phyloP scores from a whole-genome alignment of 441 rosid genomes.

The Kokia cookei region DNA sequence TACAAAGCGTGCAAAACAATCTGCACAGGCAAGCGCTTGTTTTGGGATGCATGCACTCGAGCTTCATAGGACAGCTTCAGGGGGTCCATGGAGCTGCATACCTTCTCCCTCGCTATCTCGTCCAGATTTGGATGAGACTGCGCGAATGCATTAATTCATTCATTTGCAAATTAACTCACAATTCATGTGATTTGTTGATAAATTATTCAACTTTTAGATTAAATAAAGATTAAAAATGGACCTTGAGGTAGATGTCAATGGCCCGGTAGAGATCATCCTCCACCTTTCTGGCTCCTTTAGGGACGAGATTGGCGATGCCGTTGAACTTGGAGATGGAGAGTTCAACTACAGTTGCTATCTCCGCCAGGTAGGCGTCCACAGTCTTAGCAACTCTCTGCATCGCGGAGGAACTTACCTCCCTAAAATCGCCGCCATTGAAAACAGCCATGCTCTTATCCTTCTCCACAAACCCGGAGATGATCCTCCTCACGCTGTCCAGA shows the following conservation, averaged over 20 bases:
- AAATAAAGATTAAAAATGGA: background rate
- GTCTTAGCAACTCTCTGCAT: conserved; percentile 67
- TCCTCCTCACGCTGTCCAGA: conserved; percentile 74
- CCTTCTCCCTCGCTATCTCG: conserved; percentile 83
- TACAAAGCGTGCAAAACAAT: conserved; percentile 66
- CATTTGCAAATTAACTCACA: background rate
- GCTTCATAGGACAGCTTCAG: conserved; percentile 73
- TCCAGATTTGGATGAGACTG: conserved; percentile 78
- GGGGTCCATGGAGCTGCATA: conserved; percentile 70
- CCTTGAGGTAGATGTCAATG: conserved; percentile 77
- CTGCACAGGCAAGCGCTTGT: conserved; percentile 77
- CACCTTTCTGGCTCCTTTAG: conserved; percentile 58
- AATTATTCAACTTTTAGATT: background rate
- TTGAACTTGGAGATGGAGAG: conserved; percentile 72
- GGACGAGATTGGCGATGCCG: conserved; percentile 62
- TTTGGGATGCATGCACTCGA: conserved; percentile 76
- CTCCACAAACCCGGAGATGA: conserved; percentile 59
- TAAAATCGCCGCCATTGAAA: conserved; percentile 49
- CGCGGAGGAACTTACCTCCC: conserved; percentile 36
- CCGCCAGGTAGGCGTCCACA: conserved; percentile 64
- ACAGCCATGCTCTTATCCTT: conserved; percentile 72
- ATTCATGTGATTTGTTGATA: no score
- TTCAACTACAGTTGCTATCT: conserved; percentile 55
- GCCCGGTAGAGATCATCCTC: conserved; percentile 88
- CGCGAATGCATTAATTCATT: background rate